Base-by-base conservation (phyloP, 805 yeast species). In the Wickerhamomyces xylosicus region DNA sequence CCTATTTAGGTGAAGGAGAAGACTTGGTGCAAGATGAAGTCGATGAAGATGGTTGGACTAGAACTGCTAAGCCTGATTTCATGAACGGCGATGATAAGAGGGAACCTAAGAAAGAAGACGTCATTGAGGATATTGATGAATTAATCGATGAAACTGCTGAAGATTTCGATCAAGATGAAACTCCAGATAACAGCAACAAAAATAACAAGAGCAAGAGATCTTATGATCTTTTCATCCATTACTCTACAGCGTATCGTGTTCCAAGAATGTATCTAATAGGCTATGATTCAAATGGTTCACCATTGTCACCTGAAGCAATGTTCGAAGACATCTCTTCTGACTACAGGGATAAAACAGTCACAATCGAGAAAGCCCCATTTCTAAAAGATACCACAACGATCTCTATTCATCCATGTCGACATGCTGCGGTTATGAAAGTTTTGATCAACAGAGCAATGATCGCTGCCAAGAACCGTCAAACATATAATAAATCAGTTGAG, bases 351-450 rank as follows among this genome's bases (percentile, higher is more conserved):
- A 92, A 92, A 61, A 92, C 98, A 1, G 98, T 90, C 17, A 92
- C 98, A 0, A 90, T 92, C 42, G 98, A 92, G 59, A 77, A 75
- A 46, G 79, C 95, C 5, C 97, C 98, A 11, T 87, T 87, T 50
- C 69, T 79, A 38, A 75, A 72, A 36, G 76, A 79, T 53, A 82
- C 92, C 0, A 61, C 70, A 39, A 69, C 84, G 0, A 87, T 92
- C 6, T 85, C 95, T 7, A 90, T 92, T 37, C 98, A 92, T 57
- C 98, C 98, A 2, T 92, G 98, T 57, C 79, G 81, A 48, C 98
- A 92, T 58, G 89, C 97, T 2, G 77, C 81, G 31, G 98, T 92
- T 17, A 92, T 92, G 98, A 79, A 77, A 50, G 82, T 87, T 34
- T 65, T 92, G 45, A 76, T 92, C 72, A 81, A 77, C 41, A 67